Evolutionary conservation across 139 green algal genomes (phyloP).

Genomic region (Closterium sp.): DNA sequence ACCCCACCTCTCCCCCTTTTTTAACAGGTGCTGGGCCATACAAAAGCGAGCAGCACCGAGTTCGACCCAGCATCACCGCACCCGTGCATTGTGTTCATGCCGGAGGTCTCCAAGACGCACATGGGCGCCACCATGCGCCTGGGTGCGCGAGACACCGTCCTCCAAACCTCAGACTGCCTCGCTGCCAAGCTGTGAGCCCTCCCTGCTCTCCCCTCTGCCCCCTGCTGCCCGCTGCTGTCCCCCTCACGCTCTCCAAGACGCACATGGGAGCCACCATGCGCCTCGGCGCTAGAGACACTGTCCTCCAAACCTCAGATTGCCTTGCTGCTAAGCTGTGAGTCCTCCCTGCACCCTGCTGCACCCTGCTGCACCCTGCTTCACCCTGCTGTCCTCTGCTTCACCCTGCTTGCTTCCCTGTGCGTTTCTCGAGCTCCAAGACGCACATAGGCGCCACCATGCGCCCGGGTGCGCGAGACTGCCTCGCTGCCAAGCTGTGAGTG

Average conservation of each 20-base stretch:
- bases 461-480: constrained; percentile 84
- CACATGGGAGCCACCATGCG: constrained; percentile 98
- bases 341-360: no score
- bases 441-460: constrained; percentile 98
- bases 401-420: no score
- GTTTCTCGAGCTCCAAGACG: constrained; percentile 78
- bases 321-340: constrained; percentile 79
- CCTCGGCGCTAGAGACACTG: constrained; percentile 79
- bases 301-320: constrained; percentile 88
- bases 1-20: no score
- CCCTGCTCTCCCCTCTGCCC: no score
- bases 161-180: constrained; percentile 87
- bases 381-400: no score
- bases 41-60: constrained; percentile 87
- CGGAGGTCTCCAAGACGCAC: constrained; percentile 86
- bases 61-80: constrained; percentile 74
- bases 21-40: constrained; percentile 64
- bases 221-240: no score
- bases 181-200: constrained; percentile 75
- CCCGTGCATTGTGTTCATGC: constrained; percentile 97
- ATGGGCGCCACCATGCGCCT: constrained; percentile 97
- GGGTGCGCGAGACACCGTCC: constrained; percentile 79
- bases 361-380: no score
- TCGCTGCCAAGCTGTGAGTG: constrained; percentile 81
- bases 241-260: constrained; percentile 73